These are phyloP conservation scores for Coemansia sp. DNA, from an alignment of 192 early-diverging fungal genomes.

Conservation along the genomic window DNA sequence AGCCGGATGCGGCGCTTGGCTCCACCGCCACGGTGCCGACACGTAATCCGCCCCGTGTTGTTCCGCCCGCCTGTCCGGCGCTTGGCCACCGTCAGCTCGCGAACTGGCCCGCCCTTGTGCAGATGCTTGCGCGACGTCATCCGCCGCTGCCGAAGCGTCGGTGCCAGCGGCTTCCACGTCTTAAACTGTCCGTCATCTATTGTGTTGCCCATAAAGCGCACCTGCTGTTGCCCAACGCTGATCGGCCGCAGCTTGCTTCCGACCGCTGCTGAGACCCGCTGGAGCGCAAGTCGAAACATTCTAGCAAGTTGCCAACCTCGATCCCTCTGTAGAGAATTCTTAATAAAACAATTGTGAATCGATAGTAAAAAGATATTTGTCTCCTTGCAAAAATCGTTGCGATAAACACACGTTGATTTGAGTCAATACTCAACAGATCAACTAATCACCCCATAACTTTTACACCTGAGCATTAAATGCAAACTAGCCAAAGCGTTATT, in stretches of 20 bases:
- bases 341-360: background rate
- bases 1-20: constrained; percentile 82
- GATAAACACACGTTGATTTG: background rate
- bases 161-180: constrained; percentile 85
- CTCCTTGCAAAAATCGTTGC: background rate
- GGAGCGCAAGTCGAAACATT: constrained; percentile 19
- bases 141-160: constrained; percentile 80
- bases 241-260: background rate
- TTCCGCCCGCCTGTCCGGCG: constrained; percentile 83
- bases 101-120: constrained; percentile 81
- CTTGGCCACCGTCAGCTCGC: constrained; percentile 78
- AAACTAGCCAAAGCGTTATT: too few relatives aligned
- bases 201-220: constrained; percentile 38
- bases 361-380: background rate
- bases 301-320: background rate
- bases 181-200: constrained; percentile 76
- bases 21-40: constrained; percentile 91
- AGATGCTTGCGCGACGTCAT: constrained; percentile 84
- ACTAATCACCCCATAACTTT: background rate
- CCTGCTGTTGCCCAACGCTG: background rate
- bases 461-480: too few relatives aligned
- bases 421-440: background rate
- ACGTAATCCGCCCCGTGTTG: constrained; percentile 85
- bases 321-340: background rate
- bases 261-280: constrained; percentile 7